phyloP scores from a whole-genome alignment of 805 yeast species.

The Yamadazyma paraphyllophila region DNA sequence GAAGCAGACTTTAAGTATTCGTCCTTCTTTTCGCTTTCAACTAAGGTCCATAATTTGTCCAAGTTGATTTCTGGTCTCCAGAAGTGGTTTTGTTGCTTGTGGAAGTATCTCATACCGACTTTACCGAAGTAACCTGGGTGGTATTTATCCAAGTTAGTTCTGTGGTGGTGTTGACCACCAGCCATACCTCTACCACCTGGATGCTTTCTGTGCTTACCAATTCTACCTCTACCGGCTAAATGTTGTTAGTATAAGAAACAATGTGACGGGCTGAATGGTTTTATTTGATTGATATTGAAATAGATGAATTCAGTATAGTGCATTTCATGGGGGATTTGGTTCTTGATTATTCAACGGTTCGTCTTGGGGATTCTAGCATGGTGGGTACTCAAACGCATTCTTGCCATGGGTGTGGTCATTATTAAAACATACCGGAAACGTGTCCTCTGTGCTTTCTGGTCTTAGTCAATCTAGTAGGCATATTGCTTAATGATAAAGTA shows the following conservation, averaged over 20 bases:
- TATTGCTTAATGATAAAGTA: slow-evolving; percentile 32
- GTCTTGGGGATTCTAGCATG: too few species aligned
- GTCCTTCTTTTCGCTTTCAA: slow-evolving; percentile 92
- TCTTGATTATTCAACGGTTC: too few species aligned
- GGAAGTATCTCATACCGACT: slow-evolving; percentile 99
- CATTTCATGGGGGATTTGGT: too few species aligned
- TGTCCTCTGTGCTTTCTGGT: slow-evolving; percentile 99
- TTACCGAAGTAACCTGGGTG: slow-evolving; percentile 99
- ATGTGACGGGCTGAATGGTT: neutral
- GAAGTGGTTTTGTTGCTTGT: slow-evolving; percentile 89
- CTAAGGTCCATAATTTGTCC: slow-evolving; percentile 97
- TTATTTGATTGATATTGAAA: neutral
- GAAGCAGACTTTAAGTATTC: slow-evolving; percentile 83
- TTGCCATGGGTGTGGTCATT: too few species aligned
- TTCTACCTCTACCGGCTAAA: slow-evolving; percentile 99
- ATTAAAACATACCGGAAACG: slow-evolving; percentile 87
- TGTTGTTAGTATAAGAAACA: slow-evolving; percentile 29
- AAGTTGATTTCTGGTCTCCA: slow-evolving; percentile 98
- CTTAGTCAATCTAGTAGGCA: slow-evolving; percentile 99
- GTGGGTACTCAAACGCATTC: too few species aligned
- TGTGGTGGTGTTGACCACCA: slow-evolving; percentile 99
- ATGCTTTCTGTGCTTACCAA: slow-evolving; percentile 99
- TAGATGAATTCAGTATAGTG: neutral
- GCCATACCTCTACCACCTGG: slow-evolving; percentile 99
- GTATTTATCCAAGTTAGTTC: slow-evolving; percentile 99